These are phyloP conservation scores for Eucalyptus camaldulensis DNA, from an alignment of 345 rosid species.

Conservation along the genomic window DNA sequence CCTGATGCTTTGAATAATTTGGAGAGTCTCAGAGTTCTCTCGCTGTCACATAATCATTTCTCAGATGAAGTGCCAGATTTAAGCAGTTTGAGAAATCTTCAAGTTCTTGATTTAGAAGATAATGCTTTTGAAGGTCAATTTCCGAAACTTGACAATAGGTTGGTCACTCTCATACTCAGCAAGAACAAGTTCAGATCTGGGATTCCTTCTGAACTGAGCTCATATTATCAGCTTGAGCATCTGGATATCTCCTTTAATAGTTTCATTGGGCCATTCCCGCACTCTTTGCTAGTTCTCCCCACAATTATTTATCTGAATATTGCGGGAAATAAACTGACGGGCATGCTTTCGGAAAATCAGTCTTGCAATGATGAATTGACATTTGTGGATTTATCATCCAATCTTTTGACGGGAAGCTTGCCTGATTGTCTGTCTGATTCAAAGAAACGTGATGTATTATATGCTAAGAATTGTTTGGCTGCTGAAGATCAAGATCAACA, in stretches of 20 bases:
- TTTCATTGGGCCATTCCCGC: constrained; percentile 74
- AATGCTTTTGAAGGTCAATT: constrained; percentile 68
- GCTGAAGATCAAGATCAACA: constrained; percentile 37
- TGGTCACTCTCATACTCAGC: constrained; percentile 58
- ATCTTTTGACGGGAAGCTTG: constrained; percentile 68
- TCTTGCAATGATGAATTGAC: constrained; percentile 55
- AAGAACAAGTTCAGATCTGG: constrained; percentile 83
- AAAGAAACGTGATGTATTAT: constrained; percentile 27
- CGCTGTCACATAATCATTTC: constrained; percentile 67
- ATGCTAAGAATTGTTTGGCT: constrained; percentile 58
- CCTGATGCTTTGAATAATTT: constrained; percentile 52
- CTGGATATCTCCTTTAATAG: constrained; percentile 74
- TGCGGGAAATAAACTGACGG: constrained; percentile 77
- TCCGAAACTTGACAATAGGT: constrained; percentile 62
- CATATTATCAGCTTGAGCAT: constrained; percentile 62
- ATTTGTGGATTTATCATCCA: constrained; percentile 67
- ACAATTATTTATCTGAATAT: constrained; percentile 47
- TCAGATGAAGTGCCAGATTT: constrained; percentile 63
- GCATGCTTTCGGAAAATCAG: constrained; percentile 56
- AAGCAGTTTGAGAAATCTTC: constrained; percentile 63
- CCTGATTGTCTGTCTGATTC: constrained; percentile 49
- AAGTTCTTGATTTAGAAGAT: constrained; percentile 77
- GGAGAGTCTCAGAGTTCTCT: constrained; percentile 70
- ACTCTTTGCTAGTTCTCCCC: constrained; percentile 54
- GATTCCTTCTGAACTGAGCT: constrained; percentile 39